Evolutionary conservation across 352 stramenopile species (phyloP).

Genomic region (Globisporangium rhizosaccharum): DNA sequence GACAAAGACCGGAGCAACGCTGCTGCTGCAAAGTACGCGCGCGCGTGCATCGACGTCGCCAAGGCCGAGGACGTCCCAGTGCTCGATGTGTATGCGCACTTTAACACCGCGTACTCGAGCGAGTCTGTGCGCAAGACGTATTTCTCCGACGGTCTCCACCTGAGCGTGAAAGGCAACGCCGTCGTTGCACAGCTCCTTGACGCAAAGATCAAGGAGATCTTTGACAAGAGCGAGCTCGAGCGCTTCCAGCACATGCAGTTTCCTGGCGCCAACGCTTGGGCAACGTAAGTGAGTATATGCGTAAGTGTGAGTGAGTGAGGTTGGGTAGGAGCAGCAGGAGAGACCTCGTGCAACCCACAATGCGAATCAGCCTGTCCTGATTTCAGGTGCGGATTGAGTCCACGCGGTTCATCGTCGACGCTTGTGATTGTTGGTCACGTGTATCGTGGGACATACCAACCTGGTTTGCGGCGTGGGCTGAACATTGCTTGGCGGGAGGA

Average conservation of each 20-base stretch:
- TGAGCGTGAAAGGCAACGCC: constrained; percentile 38
- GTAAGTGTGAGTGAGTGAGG: too few species aligned
- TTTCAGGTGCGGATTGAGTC: neutral
- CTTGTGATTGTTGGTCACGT: neutral
- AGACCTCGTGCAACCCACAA: neutral
- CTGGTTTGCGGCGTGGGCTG: too few species aligned
- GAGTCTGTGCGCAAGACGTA: constrained; percentile 20
- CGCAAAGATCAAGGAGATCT: constrained; percentile 21
- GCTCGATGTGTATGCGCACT: constrained; percentile 45
- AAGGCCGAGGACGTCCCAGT: constrained; percentile 17
- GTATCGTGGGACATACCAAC: too few species aligned
- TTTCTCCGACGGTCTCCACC: constrained; percentile 52
- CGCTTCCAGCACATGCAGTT: constrained; percentile 29
- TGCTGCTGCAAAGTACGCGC: constrained; percentile 32
- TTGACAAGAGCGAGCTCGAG: constrained; percentile 15
- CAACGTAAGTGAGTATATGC: neutral
- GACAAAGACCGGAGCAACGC: constrained; percentile 41
- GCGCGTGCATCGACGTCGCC: constrained; percentile 34
- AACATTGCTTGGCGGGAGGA: too few species aligned
- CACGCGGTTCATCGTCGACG: too few species aligned
- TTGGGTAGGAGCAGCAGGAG: neutral
- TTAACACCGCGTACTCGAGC: constrained; percentile 25
- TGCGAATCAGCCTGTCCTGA: neutral
- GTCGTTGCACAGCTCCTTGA: constrained; percentile 35
- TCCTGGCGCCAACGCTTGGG: constrained; percentile 4